Base-by-base conservation (phyloP, 2,329 filamentous ascomycete genomes). In the Fusarium floridanum region DNA sequence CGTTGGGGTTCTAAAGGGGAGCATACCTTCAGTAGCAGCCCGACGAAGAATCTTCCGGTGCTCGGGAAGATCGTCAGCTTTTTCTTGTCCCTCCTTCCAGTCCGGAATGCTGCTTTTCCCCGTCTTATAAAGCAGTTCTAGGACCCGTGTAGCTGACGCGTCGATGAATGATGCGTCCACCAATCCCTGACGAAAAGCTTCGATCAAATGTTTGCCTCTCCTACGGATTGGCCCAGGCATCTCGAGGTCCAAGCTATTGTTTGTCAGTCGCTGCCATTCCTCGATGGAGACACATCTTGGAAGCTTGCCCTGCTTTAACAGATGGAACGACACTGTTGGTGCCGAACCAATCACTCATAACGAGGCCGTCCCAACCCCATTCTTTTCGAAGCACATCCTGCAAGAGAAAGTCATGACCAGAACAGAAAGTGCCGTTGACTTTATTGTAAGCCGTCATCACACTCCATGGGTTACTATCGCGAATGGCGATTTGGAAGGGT, bases 381-480 rank as follows among this genome's bases (percentile, higher is more conserved):
- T 86, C 83, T 2, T 79, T 78, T 55, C 85, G 80, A 36, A 86
- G 77, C n/a, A 86, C 81, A 27, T 81, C 79, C 22, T 81, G 76
- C 5, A 86, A 76, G 5, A 86, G 75, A 36, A 79, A 79, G 1
- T 80, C 78, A 70, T 85, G 84, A 60, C 83, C 83, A 27, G 82
- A 83, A 29, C 81, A 82, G 68, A 86, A 85, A 8, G 77, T 75
- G 6, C 84, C 84, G 61, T 87, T 87, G 29, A 87, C 79, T 62
- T 82, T 84, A 48, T 85, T 85, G 64, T 86, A 86, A 7, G 83
- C 80, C 1, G 84, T 84, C 85, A 86, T 87, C 29, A 86, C 77
- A 14, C 61, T 70, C 66, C 82, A 81, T 1, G 84, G 85, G 34
- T 81, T 79, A 4, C 81, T 80, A 32, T 84, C 78, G 53, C 81